Evolutionary conservation across 805 yeast genomes (phyloP).

Genomic region (Scheffersomyces amazonensis): DNA sequence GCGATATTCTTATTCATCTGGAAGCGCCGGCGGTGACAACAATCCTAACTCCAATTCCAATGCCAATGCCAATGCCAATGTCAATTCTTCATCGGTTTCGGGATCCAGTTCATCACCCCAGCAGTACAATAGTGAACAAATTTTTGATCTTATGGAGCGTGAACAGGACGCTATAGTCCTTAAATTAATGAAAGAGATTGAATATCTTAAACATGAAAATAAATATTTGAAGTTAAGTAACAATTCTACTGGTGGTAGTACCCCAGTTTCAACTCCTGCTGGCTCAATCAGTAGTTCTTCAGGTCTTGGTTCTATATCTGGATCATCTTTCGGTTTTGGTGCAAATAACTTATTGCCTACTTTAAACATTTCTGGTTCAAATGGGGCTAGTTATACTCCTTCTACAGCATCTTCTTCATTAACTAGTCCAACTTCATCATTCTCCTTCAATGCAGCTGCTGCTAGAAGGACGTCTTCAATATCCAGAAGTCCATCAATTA

Average conservation of each 20-base stretch:
- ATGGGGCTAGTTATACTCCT: too few relatives aligned
- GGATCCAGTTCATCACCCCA: neutral
- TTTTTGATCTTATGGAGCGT: slow-evolving; percentile 61
- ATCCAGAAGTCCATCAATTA: slow-evolving; percentile 1
- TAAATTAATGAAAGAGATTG: slow-evolving; percentile 62
- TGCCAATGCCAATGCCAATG: neutral
- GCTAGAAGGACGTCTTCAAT: slow-evolving; percentile 5
- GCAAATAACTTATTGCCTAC: too few relatives aligned
- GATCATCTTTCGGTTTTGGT: too few relatives aligned
- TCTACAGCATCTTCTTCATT: neutral
- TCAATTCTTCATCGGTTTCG: neutral
- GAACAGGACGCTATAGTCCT: slow-evolving; percentile 77
- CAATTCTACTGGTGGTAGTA: neutral
- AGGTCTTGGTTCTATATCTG: neutral
- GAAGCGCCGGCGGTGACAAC: too few relatives aligned
- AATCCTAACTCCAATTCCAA: too few relatives aligned
- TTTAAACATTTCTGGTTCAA: too few relatives aligned
- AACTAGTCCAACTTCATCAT: neutral
- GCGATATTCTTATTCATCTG: too few relatives aligned
- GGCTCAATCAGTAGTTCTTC: neutral
- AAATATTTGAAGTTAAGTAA: slow-evolving; percentile 25
- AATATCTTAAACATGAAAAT: slow-evolving; percentile 51
- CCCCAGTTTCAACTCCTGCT: neutral
- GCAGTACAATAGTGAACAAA: slow-evolving; percentile 38
- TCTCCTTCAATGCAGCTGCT: neutral